These are phyloP conservation scores for Alternaria gansuensis DNA, from an alignment of 2,329 filamentous ascomycete species.

Conservation along the genomic window DNA sequence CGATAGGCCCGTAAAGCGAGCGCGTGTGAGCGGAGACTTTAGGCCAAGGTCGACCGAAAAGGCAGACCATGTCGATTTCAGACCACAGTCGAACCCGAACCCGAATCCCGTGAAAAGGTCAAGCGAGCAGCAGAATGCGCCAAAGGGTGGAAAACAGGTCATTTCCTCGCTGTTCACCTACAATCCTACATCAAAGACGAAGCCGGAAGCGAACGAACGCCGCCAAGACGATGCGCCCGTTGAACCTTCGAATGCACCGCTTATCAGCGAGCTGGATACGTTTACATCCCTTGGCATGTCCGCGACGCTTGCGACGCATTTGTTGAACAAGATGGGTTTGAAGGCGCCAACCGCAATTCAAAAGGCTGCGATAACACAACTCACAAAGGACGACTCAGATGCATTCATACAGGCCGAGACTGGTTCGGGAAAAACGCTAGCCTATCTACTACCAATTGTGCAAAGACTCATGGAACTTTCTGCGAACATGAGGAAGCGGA, in stretches of 20 bases:
- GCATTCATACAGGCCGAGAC: conserved; percentile 97
- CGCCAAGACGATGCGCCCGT: conserved; percentile 59
- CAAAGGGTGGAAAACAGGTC: conserved; percentile 66
- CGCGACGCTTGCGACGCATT: conserved; percentile 78
- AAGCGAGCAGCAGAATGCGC: conserved; percentile 47
- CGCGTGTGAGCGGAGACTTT: conserved; percentile 53
- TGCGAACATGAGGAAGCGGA: conserved; percentile 58
- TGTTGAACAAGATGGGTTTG: conserved; percentile 84
- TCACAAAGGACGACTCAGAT: conserved; percentile 83
- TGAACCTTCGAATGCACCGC: conserved; percentile 88
- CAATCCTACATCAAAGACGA: conserved; percentile 78
- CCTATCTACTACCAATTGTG: conserved; percentile 92
- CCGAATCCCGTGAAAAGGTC: conserved; percentile 39
- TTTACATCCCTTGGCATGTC: conserved; percentile 89
- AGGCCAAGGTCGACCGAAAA: conserved; percentile 39
- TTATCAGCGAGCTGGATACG: conserved; percentile 82
- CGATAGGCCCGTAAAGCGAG: conserved; percentile 47
- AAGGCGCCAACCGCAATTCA: conserved; percentile 95
- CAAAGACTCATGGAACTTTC: conserved; percentile 84
- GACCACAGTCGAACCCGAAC: conserved; percentile 43
- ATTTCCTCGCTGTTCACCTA: conserved; percentile 92
- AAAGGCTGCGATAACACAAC: conserved; percentile 82
- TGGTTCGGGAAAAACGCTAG: conserved; percentile 94
- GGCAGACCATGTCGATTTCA: conserved; percentile 34
- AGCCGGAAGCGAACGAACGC: conserved; percentile 60